phyloP scores from a whole-genome alignment of 768 basidiomycete species.

The Amanita subjunquillea region DNA sequence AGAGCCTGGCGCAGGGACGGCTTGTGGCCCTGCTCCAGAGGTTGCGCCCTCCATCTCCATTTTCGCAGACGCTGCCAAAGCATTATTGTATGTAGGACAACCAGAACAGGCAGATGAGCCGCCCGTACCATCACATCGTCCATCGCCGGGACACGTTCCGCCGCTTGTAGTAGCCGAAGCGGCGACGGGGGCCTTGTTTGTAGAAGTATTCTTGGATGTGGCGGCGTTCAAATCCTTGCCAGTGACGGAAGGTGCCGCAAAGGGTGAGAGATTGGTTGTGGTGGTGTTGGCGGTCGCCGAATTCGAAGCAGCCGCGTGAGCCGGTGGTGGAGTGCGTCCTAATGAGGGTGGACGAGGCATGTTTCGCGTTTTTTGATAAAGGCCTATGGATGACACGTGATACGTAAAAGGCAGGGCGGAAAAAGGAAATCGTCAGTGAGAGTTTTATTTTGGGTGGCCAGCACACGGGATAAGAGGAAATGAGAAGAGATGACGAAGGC shows the following conservation, averaged over 20 bases:
- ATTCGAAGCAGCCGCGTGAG: conserved; percentile 11
- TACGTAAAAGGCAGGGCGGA: not conserved
- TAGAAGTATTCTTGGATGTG: conserved; percentile 9
- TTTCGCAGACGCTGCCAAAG: conserved; percentile 35
- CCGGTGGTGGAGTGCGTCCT: conserved; percentile 27
- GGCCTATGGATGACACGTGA: conserved; percentile 35
- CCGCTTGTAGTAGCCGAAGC: conserved; percentile 12
- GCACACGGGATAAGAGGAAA: conserved; percentile 16
- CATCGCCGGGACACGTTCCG: conserved; percentile 97
- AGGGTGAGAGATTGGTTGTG: conserved; percentile 22
- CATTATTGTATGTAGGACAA: conserved; percentile 96
- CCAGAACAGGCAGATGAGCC: conserved; percentile 89
- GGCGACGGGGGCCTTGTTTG: conserved; percentile 3
- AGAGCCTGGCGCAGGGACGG: conserved; percentile 7
- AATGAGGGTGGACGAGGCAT: conserved; percentile 63
- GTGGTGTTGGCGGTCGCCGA: conserved; percentile 12
- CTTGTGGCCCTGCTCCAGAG: conserved; percentile 13
- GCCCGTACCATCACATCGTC: conserved; percentile 94
- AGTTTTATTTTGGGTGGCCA: conserved; percentile 10
- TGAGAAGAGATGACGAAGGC: conserved; percentile 8
- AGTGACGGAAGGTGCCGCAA: conserved; percentile 14
- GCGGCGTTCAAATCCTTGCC: conserved; percentile 13
- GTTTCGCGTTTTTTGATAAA: conserved; percentile 78
- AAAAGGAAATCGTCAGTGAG: conserved; percentile 11
- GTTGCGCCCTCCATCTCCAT: conserved; percentile 26